Conservation (phyloP, 768 basidiomycete species). For the Mrakia frigida region DNA sequence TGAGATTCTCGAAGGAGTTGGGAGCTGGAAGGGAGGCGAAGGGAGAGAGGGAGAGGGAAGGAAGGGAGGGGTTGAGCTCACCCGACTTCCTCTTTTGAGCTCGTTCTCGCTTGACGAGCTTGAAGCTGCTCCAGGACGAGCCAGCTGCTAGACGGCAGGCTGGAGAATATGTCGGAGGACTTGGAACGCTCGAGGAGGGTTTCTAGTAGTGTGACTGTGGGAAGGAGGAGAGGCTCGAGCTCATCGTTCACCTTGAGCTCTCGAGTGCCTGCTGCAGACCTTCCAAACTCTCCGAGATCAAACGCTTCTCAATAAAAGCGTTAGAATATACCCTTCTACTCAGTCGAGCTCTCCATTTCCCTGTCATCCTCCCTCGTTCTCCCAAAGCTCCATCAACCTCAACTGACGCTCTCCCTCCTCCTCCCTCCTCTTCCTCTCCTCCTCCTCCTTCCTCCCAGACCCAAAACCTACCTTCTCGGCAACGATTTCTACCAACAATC, state of each 20-base stretch:
- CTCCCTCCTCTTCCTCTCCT: background rate
- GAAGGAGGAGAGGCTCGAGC: no score
- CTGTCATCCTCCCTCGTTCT: background rate
- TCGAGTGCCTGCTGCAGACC: no score
- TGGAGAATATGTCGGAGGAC: no score
- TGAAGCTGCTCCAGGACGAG: no score
- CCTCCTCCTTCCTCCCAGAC: background rate
- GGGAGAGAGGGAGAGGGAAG: background rate
- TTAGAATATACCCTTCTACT: no score
- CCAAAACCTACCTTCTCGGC: conserved; percentile 24
- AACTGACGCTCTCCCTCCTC: background rate
- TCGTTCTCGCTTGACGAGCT: background rate
- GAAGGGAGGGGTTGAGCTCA: background rate
- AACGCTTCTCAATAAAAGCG: no score
- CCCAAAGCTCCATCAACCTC: background rate
- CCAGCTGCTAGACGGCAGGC: no score
- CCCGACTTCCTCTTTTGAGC: background rate
- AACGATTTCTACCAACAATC: conserved; percentile 24
- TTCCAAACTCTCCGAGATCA: no score
- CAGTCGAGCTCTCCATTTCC: background rate
- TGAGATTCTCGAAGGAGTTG: background rate
- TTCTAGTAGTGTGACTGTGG: no score
- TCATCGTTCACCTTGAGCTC: no score
- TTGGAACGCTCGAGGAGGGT: no score
- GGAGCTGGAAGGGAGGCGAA: no score